Base-by-base conservation (phyloP, 257 asterid genomes). In the Jacaranda mimosifolia region DNA sequence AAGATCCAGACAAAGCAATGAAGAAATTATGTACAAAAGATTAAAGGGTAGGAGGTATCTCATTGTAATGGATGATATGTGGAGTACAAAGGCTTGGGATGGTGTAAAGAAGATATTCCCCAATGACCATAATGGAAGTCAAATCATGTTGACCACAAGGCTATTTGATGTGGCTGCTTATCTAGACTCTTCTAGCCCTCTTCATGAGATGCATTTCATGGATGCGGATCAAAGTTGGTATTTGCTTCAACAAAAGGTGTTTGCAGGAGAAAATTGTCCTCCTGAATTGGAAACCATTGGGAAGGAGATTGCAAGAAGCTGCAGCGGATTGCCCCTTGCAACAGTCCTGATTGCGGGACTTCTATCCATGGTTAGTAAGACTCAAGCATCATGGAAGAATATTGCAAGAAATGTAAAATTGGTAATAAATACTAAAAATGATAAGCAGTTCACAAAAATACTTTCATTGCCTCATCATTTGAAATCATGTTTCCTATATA, bases 261-360 rank as follows among this genome's bases (percentile, higher is more conserved):
- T 76, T n/a, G n/a, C n/a, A n/a, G n/a, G n/a, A n/a, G n/a, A n/a
- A n/a, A n/a, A n/a, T 12, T 69, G 38, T 38, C 71, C 76, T 19
- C 13, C 3, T 1, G 81, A 68, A 38, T 18, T 68, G 19, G 71
- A 68, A 5, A 0, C 8, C 3, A 63, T 63, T 13, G 72, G 79
- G 6, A 74, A 63, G 49, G 7, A 11, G 53, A 57, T 76, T 26
- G 70, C 79, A 53, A 10, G 36, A 39, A 8, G 36, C 13, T 75
- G 79, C 17, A 19, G 40, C 52, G 79, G 79, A 3, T 10, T 77
- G 13, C 81, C 72, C 8, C 76, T 77, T 11, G 81, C 81, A 6
- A 19, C 69, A 46, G 81, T 69, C 14, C 66, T 77, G 65, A 60
- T 77, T 59, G 81, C 72, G 2, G 81, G 81, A 8, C 19, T 77